Base-by-base conservation (phyloP, 139 green algal genomes). In the Micromonas pusilla region DNA sequence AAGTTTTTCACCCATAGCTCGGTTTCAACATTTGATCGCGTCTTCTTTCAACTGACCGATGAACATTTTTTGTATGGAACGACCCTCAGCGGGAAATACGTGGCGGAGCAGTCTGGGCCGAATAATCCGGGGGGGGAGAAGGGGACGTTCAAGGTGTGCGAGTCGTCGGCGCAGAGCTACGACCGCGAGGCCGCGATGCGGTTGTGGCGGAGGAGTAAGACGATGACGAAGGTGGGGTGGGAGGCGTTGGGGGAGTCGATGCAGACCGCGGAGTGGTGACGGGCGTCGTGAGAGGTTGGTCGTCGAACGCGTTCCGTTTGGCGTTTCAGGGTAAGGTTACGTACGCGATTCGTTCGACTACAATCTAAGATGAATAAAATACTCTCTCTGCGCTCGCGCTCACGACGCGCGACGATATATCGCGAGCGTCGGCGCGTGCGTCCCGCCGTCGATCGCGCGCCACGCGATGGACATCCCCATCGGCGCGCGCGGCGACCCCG, bases 51-150 rank as follows among this genome's bases (percentile, higher is more conserved):
- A n/a, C n/a, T n/a, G n/a, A n/a, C n/a, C n/a, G n/a, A n/a, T n/a
- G n/a, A n/a, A n/a, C n/a, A n/a, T n/a, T n/a, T n/a, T n/a, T n/a
- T n/a, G n/a, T n/a, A n/a, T n/a, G n/a, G n/a, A n/a, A n/a, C n/a
- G n/a, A n/a, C n/a, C n/a, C n/a, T n/a, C 3, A 63, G 60, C 31
- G 73, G 73, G 1, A 72, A 63, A n/a, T 79, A 79, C 62, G 25
- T 72, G n/a, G n/a, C 73, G 16, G 73, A 79, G 62, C 36, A 39
- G 25, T 75, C 68, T 5, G 26, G 26, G 45, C 45, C 37, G 37
- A 75, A 20, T 57, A 16, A 16, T 9, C 45, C 45, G 9, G 45
- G 45, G 45, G 45, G 45, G 9, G 16, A 57, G 45, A 57, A 57
- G 16, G 45, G 45, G 45, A 16, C 16, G 9, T 57, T 57, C 45